Conservation (phyloP, 768 basidiomycete species). For the Roridomyces roridus region DNA sequence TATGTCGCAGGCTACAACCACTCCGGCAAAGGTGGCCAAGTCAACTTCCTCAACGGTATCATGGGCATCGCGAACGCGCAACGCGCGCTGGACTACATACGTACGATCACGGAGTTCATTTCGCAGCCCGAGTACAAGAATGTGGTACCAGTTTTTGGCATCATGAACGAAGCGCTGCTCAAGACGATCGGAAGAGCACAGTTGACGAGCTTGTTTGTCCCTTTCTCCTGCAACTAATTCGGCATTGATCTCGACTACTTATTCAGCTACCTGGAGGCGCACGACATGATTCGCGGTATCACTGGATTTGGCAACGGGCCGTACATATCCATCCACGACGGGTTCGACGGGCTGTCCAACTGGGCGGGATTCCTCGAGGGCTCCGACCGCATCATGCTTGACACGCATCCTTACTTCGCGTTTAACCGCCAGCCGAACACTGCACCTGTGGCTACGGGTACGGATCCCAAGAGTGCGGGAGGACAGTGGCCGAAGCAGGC, state of each 20-base stretch:
- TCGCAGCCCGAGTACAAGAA: slow-evolving; percentile 61
- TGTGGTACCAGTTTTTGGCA: slow-evolving; percentile 56
- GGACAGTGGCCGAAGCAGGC: slow-evolving; percentile 44
- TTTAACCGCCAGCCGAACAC: slow-evolving; percentile 43
- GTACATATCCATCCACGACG: slow-evolving; percentile 57
- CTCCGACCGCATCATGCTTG: slow-evolving; percentile 59
- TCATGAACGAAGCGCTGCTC: slow-evolving; percentile 53
- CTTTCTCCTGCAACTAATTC: slow-evolving; percentile 21
- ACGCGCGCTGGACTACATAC: slow-evolving; percentile 64
- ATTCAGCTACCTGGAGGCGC: slow-evolving; percentile 53
- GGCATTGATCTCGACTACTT: too few species aligned
- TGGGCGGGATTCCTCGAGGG: slow-evolving; percentile 55
- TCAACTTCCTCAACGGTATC: slow-evolving; percentile 62
- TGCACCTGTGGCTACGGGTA: slow-evolving; percentile 28
- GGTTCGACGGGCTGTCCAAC: slow-evolving; percentile 45
- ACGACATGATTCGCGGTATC: slow-evolving; percentile 60
- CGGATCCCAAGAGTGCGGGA: slow-evolving; percentile 28
- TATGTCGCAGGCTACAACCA: slow-evolving; percentile 50
- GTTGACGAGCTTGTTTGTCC: slow-evolving; percentile 57
- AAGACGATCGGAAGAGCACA: slow-evolving; percentile 50
- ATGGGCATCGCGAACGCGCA: slow-evolving; percentile 80
- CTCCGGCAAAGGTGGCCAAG: slow-evolving; percentile 52
- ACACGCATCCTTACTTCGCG: slow-evolving; percentile 62
- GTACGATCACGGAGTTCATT: slow-evolving; percentile 69
- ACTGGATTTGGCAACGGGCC: slow-evolving; percentile 63